Evolutionary conservation across 2,329 filamentous ascomycete species (phyloP).

Genomic region (Thelonectria blattea): DNA sequence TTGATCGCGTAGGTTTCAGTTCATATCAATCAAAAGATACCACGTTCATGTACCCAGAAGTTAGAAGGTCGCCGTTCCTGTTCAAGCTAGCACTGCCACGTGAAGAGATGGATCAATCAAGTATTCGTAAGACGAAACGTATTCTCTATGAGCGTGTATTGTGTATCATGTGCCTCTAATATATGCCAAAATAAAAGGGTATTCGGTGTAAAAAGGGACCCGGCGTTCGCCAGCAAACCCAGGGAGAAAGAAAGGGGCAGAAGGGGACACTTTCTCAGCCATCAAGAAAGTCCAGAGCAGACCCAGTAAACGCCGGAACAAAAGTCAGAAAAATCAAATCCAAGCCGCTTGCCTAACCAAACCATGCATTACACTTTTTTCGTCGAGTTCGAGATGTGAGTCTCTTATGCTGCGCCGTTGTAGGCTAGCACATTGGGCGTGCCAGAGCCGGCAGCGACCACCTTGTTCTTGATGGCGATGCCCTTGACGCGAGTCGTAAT

Average conservation of each 20-base stretch:
- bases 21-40: neutral
- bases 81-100: too few species aligned
- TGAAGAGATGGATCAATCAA: neutral
- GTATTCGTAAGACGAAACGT: neutral
- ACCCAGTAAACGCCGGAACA: neutral
- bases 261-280: neutral
- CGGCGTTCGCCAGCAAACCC: constrained; percentile 19
- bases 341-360: constrained; percentile 6
- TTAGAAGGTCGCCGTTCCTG: too few species aligned
- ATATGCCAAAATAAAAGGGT: neutral
- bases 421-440: constrained; percentile 55
- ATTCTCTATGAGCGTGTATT: constrained; percentile 8
- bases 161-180: neutral
- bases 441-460: constrained; percentile 42
- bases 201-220: neutral
- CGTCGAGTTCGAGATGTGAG: neutral
- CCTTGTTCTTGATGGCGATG: constrained; percentile 48
- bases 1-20: neutral
- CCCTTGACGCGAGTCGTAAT: constrained; percentile 50
- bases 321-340: neutral
- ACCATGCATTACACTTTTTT: neutral
- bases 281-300: neutral
- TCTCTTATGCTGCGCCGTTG: constrained; percentile 46
- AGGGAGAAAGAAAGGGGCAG: constrained; percentile 2
- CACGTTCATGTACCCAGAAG: too few species aligned